Conservation (phyloP, 352 stramenopile species). For the Phytopythium chamaehyphon region DNA sequence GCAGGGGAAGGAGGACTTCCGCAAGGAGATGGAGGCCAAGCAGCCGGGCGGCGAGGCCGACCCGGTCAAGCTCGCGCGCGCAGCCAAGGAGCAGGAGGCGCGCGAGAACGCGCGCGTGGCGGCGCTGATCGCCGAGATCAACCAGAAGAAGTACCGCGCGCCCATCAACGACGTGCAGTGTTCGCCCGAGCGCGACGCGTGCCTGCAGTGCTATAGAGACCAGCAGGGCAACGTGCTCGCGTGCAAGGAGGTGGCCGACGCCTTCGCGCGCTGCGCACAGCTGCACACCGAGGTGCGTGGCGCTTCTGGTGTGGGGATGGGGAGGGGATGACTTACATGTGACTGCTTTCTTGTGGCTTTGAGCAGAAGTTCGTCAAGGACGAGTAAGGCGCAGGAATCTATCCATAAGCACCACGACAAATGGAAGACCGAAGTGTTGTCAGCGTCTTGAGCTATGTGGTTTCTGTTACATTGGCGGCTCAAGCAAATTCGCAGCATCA, state of each 20-base stretch:
- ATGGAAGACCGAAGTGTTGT: neutral
- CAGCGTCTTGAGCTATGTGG: too few relatives aligned
- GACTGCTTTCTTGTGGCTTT: neutral
- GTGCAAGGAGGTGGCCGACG: constrained; percentile 85
- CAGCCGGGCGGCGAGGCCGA: constrained; percentile 15
- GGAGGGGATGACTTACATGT: neutral
- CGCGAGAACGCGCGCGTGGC: constrained; percentile 64
- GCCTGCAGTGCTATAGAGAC: constrained; percentile 86
- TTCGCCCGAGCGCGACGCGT: constrained; percentile 67
- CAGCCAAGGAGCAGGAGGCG: constrained; percentile 67
- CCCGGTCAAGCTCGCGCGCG: constrained; percentile 45
- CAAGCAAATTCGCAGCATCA: too few relatives aligned
- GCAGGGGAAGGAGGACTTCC: constrained; percentile 72
- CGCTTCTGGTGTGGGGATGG: neutral
- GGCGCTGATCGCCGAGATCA: constrained; percentile 73
- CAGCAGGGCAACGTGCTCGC: constrained; percentile 72
- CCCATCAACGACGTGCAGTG: constrained; percentile 82
- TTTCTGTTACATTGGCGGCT: too few relatives aligned
- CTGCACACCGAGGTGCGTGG: constrained; percentile 67
- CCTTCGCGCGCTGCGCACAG: constrained; percentile 77
- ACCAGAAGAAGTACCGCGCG: constrained; percentile 81
- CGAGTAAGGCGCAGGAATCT: constrained; percentile 17
- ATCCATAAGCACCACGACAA: neutral
- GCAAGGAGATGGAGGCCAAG: constrained; percentile 54
- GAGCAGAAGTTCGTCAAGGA: constrained; percentile 66